Evolutionary conservation across 164 flowering plant genomes (phyloP).

Genomic region (Protea cynaroides): DNA sequence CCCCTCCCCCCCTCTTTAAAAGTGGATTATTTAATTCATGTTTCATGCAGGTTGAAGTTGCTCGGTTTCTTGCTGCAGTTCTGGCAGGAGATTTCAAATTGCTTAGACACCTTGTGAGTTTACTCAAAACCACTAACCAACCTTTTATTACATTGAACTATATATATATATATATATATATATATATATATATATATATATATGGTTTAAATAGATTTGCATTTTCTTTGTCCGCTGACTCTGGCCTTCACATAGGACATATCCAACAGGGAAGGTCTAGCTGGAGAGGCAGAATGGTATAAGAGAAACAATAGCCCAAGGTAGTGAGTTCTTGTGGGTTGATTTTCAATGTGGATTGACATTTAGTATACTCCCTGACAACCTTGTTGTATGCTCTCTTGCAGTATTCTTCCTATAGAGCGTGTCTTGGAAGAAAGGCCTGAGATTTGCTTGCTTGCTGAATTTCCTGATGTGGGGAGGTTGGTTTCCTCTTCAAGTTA

Average conservation of each 20-base stretch:
- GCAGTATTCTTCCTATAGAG: conserved; percentile 52
- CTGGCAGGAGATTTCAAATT: conserved; percentile 62
- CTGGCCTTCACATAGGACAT: conserved; percentile 50
- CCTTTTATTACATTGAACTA: too few species aligned
- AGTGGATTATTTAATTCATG: not conserved
- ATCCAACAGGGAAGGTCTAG: conserved; percentile 89
- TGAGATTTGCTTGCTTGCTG: conserved; percentile 56
- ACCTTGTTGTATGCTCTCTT: conserved; percentile 5
- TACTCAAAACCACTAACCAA: not conserved
- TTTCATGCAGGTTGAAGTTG: conserved; percentile 60
- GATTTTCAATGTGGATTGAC: not conserved
- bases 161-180: too few species aligned
- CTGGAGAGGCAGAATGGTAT: conserved; percentile 72
- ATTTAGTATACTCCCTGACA: not conserved
- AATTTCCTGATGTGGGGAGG: conserved; percentile 81
- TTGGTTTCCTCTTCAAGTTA: conserved; percentile 16
- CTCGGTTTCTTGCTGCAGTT: conserved; percentile 49
- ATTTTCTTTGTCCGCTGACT: conserved; percentile 1
- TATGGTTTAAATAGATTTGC: not conserved
- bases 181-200: too few species aligned
- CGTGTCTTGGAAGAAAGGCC: conserved; percentile 63
- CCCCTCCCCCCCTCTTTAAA: not conserved
- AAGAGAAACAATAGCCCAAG: conserved; percentile 51
- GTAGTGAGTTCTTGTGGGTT: conserved; percentile 26
- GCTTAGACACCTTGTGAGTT: conserved; percentile 71